Conservation (phyloP, 2,329 filamentous ascomycete species). For the Cordyceps tenuipes region DNA sequence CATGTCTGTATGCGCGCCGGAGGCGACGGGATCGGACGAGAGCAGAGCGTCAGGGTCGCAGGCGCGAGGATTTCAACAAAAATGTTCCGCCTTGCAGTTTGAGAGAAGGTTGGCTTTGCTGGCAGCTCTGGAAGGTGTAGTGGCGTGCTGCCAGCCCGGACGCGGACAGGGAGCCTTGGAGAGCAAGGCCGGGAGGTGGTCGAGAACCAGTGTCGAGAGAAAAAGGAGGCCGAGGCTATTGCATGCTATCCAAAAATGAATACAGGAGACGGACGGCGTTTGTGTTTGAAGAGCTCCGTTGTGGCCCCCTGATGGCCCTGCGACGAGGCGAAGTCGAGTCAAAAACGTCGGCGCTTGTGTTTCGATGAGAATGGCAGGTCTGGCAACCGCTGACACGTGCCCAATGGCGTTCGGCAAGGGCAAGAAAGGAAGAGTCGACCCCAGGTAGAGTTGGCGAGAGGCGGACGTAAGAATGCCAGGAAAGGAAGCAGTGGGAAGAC, state of each 20-base stretch:
- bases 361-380: background rate
- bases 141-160: slow-evolving; percentile 3
- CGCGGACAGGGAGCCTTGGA: background rate
- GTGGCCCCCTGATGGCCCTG: background rate
- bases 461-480: slow-evolving; percentile 3
- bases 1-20: slow-evolving; percentile 23
- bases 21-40: background rate
- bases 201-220: background rate
- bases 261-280: background rate
- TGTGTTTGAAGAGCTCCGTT: background rate
- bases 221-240: slow-evolving; percentile 3
- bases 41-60: background rate
- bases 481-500: background rate
- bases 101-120: background rate
- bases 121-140: background rate
- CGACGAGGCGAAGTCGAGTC: background rate
- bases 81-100: background rate
- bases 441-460: background rate
- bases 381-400: slow-evolving; percentile 7
- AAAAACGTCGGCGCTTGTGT: background rate
- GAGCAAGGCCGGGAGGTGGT: background rate
- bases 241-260: slow-evolving; percentile 12
- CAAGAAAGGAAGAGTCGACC: background rate
- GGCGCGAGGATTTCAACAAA: background rate
- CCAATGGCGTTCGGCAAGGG: background rate